A percentile compares a stretch with the other conserved stretches of the same genome.
Evolutionary conservation across 140 eudicot species (phyloP).

Genomic region (Oenanthe javanica): DNA sequence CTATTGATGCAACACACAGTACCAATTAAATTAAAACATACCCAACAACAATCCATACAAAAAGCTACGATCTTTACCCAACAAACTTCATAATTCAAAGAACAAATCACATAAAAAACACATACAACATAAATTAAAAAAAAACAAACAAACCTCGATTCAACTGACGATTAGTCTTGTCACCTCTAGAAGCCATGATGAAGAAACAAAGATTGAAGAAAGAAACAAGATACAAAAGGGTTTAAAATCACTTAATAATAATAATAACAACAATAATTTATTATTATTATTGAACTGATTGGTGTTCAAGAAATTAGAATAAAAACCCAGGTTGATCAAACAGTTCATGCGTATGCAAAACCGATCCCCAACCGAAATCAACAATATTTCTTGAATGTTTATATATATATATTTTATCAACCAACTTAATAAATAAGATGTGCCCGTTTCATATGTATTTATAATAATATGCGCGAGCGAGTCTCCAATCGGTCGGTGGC

Average conservation of each 20-base stretch:
- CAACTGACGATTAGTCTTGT: conserved; percentile 64
- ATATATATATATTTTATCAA: background rate
- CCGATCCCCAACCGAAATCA: conserved; percentile 7
- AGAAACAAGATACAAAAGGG: background rate
- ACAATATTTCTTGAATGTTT: background rate
- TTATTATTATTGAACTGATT: conserved; percentile 53
- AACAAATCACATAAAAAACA: background rate
- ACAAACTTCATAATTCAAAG: background rate
- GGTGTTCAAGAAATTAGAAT: conserved; percentile 23
- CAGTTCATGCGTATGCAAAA: conserved; percentile 83
- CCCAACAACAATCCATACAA: background rate
- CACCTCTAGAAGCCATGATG: conserved; percentile 46
- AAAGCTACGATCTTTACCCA: background rate
- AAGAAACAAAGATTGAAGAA: background rate
- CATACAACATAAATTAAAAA: too few species aligned
- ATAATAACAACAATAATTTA: conserved; percentile 21
- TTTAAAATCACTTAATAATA: conserved; percentile 10
- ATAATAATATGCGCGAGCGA: too few species aligned
- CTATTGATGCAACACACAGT: background rate
- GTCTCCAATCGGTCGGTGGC: too few species aligned
- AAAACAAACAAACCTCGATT: conserved; percentile 17
- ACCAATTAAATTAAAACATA: background rate
- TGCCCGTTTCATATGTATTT: too few species aligned
- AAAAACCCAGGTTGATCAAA: conserved; percentile 54
- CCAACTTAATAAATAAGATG: background rate